Conservation (phyloP, 129 eudicot species). For the Erigeron canadensis region DNA sequence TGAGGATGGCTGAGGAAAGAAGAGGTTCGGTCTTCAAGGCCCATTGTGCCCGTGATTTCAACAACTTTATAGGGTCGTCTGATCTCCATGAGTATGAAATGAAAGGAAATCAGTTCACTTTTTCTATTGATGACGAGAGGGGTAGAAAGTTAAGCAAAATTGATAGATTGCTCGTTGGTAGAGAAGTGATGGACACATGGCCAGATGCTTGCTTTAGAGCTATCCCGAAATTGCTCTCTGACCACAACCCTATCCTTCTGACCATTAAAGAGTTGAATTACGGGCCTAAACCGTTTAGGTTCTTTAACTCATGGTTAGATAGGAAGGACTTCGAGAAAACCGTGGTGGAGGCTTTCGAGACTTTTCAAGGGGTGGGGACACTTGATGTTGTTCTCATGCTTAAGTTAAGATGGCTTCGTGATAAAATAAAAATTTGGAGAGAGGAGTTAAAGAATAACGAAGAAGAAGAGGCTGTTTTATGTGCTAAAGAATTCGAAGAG, state of each 20-base stretch:
- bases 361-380: not conserved
- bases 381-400: not conserved
- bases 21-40: too few relatives aligned
- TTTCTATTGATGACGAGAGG: not conserved
- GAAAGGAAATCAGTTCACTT: not conserved
- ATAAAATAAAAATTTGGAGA: too few relatives aligned
- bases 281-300: too few relatives aligned
- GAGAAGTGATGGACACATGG: too few relatives aligned
- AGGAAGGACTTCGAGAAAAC: not conserved
- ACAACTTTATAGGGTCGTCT: not conserved
- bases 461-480: too few relatives aligned
- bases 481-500: too few relatives aligned
- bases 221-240: too few relatives aligned
- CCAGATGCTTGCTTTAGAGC: not conserved
- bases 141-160: not conserved
- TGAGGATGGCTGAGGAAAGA: too few relatives aligned
- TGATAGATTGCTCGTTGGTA: too few relatives aligned
- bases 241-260: not conserved
- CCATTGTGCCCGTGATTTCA: not conserved
- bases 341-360: not conserved
- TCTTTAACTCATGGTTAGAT: not conserved
- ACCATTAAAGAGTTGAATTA: not conserved
- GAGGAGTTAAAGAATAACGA: too few relatives aligned
- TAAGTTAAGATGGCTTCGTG: too few relatives aligned
- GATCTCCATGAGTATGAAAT: not conserved